Percentiles rank a stretch among this genome's conserved stretches.
Evolutionary conservation across 176 grass and related monocot species (phyloP).

Genomic region (Oryza coarctata): DNA sequence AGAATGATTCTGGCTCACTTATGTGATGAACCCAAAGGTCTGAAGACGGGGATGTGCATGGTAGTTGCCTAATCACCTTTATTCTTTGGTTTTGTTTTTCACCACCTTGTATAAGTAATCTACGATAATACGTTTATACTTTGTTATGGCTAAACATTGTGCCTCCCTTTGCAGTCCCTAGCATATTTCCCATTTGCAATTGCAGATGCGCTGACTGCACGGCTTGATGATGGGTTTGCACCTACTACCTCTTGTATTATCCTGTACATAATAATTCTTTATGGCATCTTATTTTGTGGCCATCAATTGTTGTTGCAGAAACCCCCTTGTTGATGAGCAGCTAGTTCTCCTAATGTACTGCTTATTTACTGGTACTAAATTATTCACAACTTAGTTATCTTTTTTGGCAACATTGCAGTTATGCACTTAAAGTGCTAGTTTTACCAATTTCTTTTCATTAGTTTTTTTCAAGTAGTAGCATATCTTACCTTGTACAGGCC

Average conservation of each 20-base stretch:
- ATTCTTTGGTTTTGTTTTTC: conserved; percentile 13
- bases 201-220: conserved; percentile 85
- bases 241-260: conserved; percentile 11
- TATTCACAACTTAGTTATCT: not conserved
- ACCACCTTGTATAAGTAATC: conserved; percentile 14
- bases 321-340: conserved; percentile 85
- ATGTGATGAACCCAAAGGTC: conserved; percentile 96
- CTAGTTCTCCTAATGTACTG: conserved; percentile 88
- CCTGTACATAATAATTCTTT: conserved; percentile 23
- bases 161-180: conserved; percentile 58
- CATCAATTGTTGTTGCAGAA: conserved; percentile 51
- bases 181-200: conserved; percentile 88
- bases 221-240: conserved; percentile 82
- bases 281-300: conserved; percentile 18
- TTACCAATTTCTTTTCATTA: not conserved
- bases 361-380: conserved; percentile 67
- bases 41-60: conserved; percentile 99
- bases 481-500: not conserved
- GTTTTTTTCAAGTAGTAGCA: not conserved
- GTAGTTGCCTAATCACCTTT: conserved; percentile 44
- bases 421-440: not conserved
- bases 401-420: conserved; percentile 6
- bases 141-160: conserved; percentile 24
- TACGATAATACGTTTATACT: not conserved
- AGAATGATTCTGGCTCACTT: conserved; percentile 98